phyloP scores from a whole-genome alignment of 2,329 filamentous ascomycete species.

The Penicillium sp. region DNA sequence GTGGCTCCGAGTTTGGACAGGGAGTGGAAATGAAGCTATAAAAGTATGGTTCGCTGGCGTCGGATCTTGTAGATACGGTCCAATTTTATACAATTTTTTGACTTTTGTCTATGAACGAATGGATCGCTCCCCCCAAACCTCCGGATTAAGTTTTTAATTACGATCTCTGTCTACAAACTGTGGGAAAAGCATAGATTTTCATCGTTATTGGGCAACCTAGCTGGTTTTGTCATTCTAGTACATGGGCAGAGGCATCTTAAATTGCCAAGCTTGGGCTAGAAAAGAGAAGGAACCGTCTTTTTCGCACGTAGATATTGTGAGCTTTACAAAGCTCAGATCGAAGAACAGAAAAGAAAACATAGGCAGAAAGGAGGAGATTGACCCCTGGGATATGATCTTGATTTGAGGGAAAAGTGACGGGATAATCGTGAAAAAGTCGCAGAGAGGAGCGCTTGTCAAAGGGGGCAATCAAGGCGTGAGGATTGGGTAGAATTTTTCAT shows the following conservation, averaged over 20 bases:
- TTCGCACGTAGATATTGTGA: constrained; percentile 32
- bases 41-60: constrained; percentile 31
- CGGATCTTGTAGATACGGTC: constrained; percentile 33
- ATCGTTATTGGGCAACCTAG: constrained; percentile 15
- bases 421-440: constrained; percentile 17
- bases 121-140: too few species aligned
- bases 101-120: constrained; percentile 22
- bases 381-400: constrained; percentile 9
- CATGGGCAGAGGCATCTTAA: constrained; percentile 17
- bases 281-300: constrained; percentile 21
- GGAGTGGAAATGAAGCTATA: constrained; percentile 23
- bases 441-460: constrained; percentile 19
- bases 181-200: not conserved
- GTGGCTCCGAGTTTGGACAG: constrained; percentile 3
- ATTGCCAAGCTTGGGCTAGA: constrained; percentile 1
- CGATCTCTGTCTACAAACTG: not conserved
- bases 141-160: too few species aligned
- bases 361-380: constrained; percentile 9
- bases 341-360: constrained; percentile 7
- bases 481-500: constrained; percentile 18
- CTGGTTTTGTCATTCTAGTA: constrained; percentile 30
- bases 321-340: constrained; percentile 14
- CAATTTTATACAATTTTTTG: constrained; percentile 26
- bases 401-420: constrained; percentile 6
- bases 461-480: constrained; percentile 1